These are phyloP conservation scores for Suillus weaverae DNA, from an alignment of 768 basidiomycete species.

Conservation along the genomic window DNA sequence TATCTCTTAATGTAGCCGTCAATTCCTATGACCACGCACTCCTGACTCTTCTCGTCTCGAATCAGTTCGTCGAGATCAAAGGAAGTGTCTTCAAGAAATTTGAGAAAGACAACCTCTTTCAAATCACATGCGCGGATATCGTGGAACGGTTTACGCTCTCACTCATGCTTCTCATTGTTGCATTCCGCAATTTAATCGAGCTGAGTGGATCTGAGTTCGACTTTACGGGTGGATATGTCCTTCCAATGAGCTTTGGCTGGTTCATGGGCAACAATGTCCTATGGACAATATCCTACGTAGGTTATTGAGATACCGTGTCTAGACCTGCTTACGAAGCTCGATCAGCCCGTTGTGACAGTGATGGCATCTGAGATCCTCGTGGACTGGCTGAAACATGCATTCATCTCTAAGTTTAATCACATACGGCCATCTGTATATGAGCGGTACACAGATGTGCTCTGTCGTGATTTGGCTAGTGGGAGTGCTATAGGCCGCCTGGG, in stretches of 20 bases:
- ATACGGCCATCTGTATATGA: constrained; percentile 95
- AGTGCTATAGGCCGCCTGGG: constrained; percentile 67
- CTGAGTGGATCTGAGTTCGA: constrained; percentile 88
- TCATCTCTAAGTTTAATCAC: constrained; percentile 99
- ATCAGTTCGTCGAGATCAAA: constrained; percentile 99
- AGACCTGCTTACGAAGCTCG: constrained; percentile 4
- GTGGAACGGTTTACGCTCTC: constrained; percentile 94
- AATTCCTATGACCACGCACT: constrained; percentile 98
- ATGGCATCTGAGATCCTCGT: constrained; percentile 90
- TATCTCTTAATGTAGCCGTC: constrained; percentile 94
- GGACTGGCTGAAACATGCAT: constrained; percentile 99
- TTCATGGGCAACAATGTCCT: constrained; percentile 74
- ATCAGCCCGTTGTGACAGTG: constrained; percentile 88
- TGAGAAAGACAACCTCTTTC: constrained; percentile 97
- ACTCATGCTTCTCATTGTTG: constrained; percentile 89
- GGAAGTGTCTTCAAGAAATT: constrained; percentile 99
- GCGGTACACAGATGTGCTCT: constrained; percentile 92
- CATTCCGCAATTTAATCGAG: constrained; percentile 93
- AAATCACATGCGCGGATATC: constrained; percentile 98
- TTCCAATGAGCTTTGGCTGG: constrained; percentile 86
- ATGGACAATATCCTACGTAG: constrained; percentile 88
- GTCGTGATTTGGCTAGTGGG: constrained; percentile 85
- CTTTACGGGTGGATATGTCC: constrained; percentile 63
- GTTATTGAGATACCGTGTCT: constrained; percentile 26
- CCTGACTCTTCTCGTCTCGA: constrained; percentile 90